These are phyloP conservation scores for Phytophthora syringae DNA, from an alignment of 352 stramenopile genomes.

Conservation along the genomic window DNA sequence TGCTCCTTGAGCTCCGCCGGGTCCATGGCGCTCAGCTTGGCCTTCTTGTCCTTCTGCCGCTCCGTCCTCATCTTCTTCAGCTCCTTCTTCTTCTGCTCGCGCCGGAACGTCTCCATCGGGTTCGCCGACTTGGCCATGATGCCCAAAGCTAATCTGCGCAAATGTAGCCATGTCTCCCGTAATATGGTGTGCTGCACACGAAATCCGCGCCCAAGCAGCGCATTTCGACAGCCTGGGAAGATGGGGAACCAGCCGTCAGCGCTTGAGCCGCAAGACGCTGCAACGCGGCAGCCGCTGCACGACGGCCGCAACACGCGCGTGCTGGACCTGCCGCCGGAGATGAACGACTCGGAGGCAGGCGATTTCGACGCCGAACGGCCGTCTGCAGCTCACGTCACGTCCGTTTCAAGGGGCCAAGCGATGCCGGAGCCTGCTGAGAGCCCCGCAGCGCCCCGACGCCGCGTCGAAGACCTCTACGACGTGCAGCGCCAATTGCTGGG, in stretches of 20 bases:
- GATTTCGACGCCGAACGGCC: neutral
- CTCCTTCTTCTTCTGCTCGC: constrained; percentile 89
- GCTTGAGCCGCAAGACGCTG: constrained; percentile 9
- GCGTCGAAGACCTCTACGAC: constrained; percentile 66
- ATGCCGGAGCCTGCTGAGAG: neutral
- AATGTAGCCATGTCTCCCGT: no score
- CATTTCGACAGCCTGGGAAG: constrained; percentile 20
- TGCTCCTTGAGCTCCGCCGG: constrained; percentile 56
- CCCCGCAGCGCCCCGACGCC: constrained; percentile 34
- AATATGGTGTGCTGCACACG: no score
- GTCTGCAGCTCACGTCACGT: neutral
- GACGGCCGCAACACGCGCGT: constrained; percentile 18
- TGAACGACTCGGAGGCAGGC: neutral
- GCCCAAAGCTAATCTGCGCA: no score
- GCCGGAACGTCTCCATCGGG: constrained; percentile 75
- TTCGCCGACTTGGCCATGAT: constrained; percentile 77
- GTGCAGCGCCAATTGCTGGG: constrained; percentile 55
- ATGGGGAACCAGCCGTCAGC: constrained; percentile 40
- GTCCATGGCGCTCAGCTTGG: constrained; percentile 68
- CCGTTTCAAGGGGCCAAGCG: neutral
- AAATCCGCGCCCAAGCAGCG: no score
- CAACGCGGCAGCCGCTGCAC: constrained; percentile 14
- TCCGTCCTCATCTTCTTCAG: constrained; percentile 78
- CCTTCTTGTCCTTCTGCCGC: constrained; percentile 63
- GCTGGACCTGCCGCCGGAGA: constrained; percentile 18